Evolutionary conservation across 768 basidiomycete genomes (phyloP), one percentile per base, ranked within the genome.

Genomic region (Podaxis mareebaensis): DNA sequence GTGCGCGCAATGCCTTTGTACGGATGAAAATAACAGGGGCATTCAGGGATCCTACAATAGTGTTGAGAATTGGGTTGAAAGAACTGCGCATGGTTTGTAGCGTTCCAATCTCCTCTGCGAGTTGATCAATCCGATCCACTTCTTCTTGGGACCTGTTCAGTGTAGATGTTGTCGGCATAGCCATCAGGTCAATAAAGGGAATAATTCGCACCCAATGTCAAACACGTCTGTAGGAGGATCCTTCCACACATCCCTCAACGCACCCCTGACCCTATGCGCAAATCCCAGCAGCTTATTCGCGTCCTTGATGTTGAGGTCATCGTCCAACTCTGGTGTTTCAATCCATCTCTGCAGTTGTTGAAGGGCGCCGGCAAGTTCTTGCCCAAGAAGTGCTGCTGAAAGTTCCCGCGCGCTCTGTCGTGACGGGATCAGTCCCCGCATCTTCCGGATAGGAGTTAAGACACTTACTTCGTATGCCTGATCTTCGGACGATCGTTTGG

Each of bases 1-100:
- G 80, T 0, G 93, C 95, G 58, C 91, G 85, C 33, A 99, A 78
- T 0, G 96, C 96, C 73, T 99, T 99, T 0, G 95, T 96, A 36
- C 97, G 87, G 81, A 96, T 92, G 69, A 92, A 94, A 28, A 99
- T 95, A 3, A 89, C 85, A 3, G 92, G 85, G 0, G 92, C 91
- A 69, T 96, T 93, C 65, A 96, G 81, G 2, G 94, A 86, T 59
- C 81, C 77, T 20, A 99, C 73, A 33, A 97, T 87, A 39, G 90
- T 87, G 20, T 86, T 87, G 12, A 99, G 76, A 58, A 98, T 92
- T 0, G 92, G 88, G 49, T 91, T 86, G 73, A 96, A 96, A 2
- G 92, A 92, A 66, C 83, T 88, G 61, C 86, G 87, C 53, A 97
- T 78, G 42, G 81, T 84, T 64, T 94, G 93, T 13, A 89, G 81